Evolutionary conservation across 495 filamentous ascomycete species (phyloP), one percentile per base, ranked within the genome.

Genomic region (Penicillium arizonense): DNA sequence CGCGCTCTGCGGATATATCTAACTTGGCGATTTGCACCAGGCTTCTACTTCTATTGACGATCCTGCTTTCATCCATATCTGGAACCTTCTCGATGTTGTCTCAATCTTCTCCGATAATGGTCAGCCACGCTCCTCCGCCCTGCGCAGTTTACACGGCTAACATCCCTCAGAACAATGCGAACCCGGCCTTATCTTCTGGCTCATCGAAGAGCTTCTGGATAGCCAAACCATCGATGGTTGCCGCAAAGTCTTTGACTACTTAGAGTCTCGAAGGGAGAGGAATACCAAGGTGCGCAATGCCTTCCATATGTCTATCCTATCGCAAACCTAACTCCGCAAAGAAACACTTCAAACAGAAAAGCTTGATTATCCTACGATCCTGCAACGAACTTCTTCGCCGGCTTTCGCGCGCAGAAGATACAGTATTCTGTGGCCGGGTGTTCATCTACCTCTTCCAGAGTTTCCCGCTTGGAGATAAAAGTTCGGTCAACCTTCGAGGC

Each of bases 401-500:
- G 48, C 77, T 99, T 4, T 97, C 94, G 3, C 80, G 96, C 41
- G 91, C 94, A 4, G 91, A 97, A 62, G 95, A 99, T 71, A 90
- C 95, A 0, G 92, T 96, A 3, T 99, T 98, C 68, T 97, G 92
- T 66, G 94, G 94, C 33, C 81, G 93, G 39, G 92, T 99, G 18
- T 96, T 96, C 64, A 96, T 99, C 56, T 99, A 96, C 63, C 82
- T 97, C 51, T 97, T 96, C 69, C 94, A 97, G 68, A 95, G 89
- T 66, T 97, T 97, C 61, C 91, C 94, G 10, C 77, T 97, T 0
- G 91, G 92, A 23, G 94, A 99, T 72, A 93, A 89, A 61, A 97
- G 94, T 65, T 96, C 92, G 2, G 93, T 99, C 43, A 99, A 99
- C 59, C 80, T 97, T 42, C 84, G 95, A 24, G 94, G 94, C 58